These are phyloP conservation scores for Lipomyces mesembrius DNA, from an alignment of 805 yeast species.

Conservation along the genomic window DNA sequence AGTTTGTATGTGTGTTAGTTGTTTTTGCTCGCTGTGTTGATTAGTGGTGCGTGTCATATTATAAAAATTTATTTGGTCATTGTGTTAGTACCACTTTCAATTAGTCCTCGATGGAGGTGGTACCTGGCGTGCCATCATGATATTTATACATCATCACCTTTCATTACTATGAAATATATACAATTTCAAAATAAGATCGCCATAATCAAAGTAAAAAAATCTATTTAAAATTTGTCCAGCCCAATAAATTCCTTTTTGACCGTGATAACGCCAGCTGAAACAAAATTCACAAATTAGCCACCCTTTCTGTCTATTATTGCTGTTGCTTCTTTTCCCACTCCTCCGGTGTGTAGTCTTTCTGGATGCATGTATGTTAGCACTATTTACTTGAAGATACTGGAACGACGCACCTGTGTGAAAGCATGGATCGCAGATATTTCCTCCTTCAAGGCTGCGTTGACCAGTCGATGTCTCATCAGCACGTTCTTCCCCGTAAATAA, in stretches of 20 bases:
- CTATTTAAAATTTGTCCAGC: background rate
- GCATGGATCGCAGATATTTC: constrained; percentile 91
- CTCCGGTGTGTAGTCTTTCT: constrained; percentile 67
- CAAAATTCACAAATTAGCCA: background rate
- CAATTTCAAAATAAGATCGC: background rate
- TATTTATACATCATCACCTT: background rate
- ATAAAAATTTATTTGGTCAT: background rate
- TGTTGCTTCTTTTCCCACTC: constrained; percentile 65
- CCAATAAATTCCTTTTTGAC: background rate
- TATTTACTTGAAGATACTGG: background rate
- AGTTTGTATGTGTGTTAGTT: background rate
- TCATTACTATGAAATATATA: background rate
- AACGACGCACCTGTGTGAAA: constrained; percentile 78
- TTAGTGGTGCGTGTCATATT: background rate
- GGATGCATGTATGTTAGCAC: background rate
- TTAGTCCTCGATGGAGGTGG: too few species aligned
- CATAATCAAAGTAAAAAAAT: background rate
- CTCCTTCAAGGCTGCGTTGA: constrained; percentile 77
- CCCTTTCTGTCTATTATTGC: constrained; percentile 21
- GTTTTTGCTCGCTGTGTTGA: constrained; percentile 1
- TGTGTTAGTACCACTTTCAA: background rate
- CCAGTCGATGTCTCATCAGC: constrained; percentile 82
- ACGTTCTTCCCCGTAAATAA: constrained; percentile 80
- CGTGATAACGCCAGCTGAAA: background rate
- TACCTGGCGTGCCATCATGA: background rate